These are phyloP conservation scores for Plasmodiophora brassicae DNA, from an alignment of 208 protist genomes.

Conservation along the genomic window DNA sequence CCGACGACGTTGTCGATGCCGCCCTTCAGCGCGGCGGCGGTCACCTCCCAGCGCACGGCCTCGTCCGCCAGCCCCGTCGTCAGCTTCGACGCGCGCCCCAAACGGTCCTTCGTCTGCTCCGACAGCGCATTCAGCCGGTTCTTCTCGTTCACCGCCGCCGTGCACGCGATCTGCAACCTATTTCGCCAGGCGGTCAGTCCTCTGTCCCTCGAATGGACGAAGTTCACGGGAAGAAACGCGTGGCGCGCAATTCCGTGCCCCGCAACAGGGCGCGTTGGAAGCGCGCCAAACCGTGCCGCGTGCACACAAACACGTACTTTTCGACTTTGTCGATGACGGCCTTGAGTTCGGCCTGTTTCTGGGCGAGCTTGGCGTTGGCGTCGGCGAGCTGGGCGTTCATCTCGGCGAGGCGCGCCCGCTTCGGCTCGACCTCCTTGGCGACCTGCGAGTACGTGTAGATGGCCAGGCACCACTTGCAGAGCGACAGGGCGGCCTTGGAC, in stretches of 20 bases:
- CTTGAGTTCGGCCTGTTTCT: conserved; percentile 80
- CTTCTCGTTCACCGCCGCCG: background rate
- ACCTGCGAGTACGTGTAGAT: conserved; percentile 65
- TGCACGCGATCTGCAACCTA: background rate
- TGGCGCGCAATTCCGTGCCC: too few relatives aligned
- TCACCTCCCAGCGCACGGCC: conserved; percentile 82
- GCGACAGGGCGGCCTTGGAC: conserved; percentile 82
- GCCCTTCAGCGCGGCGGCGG: conserved; percentile 67
- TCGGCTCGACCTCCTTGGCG: conserved; percentile 76
- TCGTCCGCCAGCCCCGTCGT: conserved; percentile 79
- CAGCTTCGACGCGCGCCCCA: conserved; percentile 85
- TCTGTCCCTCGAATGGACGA: too few relatives aligned
- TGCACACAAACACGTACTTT: background rate
- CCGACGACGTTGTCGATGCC: conserved; percentile 71
- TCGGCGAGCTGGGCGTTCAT: conserved; percentile 74
- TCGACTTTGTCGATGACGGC: conserved; percentile 66
- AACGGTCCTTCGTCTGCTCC: conserved; percentile 59
- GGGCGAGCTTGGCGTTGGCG: conserved; percentile 76
- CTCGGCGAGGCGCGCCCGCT: conserved; percentile 76
- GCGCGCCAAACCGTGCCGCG: background rate
- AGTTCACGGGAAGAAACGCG: too few relatives aligned
- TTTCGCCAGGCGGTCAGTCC: too few relatives aligned
- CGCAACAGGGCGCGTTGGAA: too few relatives aligned
- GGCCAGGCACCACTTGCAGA: conserved; percentile 90
- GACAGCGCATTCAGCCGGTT: conserved; percentile 34